Evolutionary conservation across 176 grass and related monocot species (phyloP).

Genomic region (Triticum timopheevii): DNA sequence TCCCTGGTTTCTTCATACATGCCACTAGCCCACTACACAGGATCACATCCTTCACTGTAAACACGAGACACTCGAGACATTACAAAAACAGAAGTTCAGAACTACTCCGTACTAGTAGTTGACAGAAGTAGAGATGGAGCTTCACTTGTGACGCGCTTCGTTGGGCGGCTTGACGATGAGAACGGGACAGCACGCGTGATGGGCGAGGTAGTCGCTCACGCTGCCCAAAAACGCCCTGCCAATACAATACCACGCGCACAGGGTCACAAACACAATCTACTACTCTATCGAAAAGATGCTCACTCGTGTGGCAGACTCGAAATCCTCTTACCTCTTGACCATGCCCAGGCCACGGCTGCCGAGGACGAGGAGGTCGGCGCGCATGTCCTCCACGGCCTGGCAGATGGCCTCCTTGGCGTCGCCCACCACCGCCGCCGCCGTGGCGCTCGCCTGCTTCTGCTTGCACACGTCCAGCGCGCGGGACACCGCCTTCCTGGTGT

Average conservation of each 20-base stretch:
- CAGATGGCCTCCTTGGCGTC: conserved; percentile 83
- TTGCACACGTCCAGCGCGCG: conserved; percentile 52
- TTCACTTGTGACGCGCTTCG: conserved; percentile 31
- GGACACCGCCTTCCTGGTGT: conserved; percentile 37
- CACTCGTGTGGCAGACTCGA: too few relatives aligned
- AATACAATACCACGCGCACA: not conserved
- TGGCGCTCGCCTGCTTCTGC: conserved; percentile 40
- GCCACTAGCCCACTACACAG: too few relatives aligned
- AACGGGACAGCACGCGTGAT: conserved; percentile 65
- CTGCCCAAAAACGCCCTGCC: conserved; percentile 74
- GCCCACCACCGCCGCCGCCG: conserved; percentile 52
- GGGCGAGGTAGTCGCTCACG: conserved; percentile 71
- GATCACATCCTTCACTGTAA: too few relatives aligned
- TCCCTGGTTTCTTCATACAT: too few relatives aligned
- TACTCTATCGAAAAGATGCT: too few relatives aligned
- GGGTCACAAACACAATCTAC: too few relatives aligned
- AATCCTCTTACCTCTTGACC: conserved; percentile 57
- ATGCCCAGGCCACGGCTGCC: conserved; percentile 70
- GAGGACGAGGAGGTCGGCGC: conserved; percentile 61
- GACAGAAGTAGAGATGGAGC: not conserved
- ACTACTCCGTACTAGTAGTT: too few relatives aligned
- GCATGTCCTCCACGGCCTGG: conserved; percentile 52
- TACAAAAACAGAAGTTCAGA: too few relatives aligned
- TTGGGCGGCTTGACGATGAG: conserved; percentile 54
- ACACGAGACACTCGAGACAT: too few relatives aligned